Evolutionary conservation across 768 basidiomycete genomes (phyloP), one percentile per base, ranked within the genome.

Genomic region (Trametes sanguinea): DNA sequence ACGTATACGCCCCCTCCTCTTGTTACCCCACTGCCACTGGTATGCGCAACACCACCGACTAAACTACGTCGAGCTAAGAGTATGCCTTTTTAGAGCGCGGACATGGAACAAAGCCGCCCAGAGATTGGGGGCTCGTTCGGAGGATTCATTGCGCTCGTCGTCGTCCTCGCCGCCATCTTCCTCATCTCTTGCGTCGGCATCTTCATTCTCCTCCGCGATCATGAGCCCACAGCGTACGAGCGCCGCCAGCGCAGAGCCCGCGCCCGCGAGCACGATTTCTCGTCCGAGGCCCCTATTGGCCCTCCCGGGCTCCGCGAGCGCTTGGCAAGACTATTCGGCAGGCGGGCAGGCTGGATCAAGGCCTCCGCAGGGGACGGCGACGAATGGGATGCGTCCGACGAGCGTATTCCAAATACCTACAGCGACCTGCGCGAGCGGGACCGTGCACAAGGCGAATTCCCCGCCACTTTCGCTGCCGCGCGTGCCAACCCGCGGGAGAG

Each of bases 81-180:
- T 14, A 2, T 29, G 5, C 30, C n/a, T 22, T 9, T 4, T 6
- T 29, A 64, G 63, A 60, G 63, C 51, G 63, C 57, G 6, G 55
- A 60, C 30, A 30, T 60, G 8, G 46, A 50, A 27, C 29, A 44
- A 13, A 60, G 48, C 45, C 33, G 63, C 9, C 72, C 72, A 2
- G 64, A 71, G 51, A 70, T 73, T 7, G 65, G 62, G 35, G 72
- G 72, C 53, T 71, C 65, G 42, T 62, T 57, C 51, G 55, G 63
- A 81, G 87, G 80, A 10, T 90, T 90, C 75, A 81, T 89, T 65
- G 84, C 74, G 3, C 73, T 90, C 42, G 77, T 90, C 43, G 81
- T 88, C 40, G 71, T 76, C 47, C 78, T 90, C 44, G 75, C 77
- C 58, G 64, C 82, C 59, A 74, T 90, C 56, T 82, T 89, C 70